Evolutionary conservation across 2,329 filamentous ascomycete genomes (phyloP).

Genomic region (Plenodomus lindquistii): DNA sequence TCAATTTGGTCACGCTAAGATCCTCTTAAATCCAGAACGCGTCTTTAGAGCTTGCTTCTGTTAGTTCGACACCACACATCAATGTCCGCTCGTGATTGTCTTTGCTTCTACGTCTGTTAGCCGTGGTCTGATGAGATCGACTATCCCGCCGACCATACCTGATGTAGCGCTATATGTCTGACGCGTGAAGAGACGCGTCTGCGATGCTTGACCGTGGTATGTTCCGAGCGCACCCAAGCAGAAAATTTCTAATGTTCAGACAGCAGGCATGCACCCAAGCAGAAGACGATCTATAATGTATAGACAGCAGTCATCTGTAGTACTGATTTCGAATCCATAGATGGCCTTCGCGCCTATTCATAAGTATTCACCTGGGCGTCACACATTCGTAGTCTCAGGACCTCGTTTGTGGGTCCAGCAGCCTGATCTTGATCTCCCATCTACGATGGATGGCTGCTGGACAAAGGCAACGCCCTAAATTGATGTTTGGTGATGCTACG

Average conservation of each 20-base stretch:
- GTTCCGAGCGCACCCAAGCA: neutral
- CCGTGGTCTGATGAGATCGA: too few relatives aligned
- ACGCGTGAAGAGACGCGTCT: neutral
- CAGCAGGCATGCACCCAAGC: neutral
- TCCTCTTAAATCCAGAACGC: too few relatives aligned
- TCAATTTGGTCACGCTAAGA: too few relatives aligned
- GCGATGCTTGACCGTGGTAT: neutral
- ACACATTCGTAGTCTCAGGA: conserved; percentile 27
- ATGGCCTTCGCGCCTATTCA: too few relatives aligned
- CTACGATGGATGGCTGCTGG: conserved; percentile 34
- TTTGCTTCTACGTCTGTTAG: too few relatives aligned
- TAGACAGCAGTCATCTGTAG: too few relatives aligned
- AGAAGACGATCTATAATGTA: too few relatives aligned
- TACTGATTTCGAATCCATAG: too few relatives aligned
- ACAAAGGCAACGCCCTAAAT: conserved; percentile 44
- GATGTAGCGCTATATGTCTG: too few relatives aligned
- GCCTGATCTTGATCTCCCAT: conserved; percentile 23
- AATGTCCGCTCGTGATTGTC: too few relatives aligned
- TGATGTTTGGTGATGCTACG: conserved; percentile 15
- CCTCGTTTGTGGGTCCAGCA: conserved; percentile 38
- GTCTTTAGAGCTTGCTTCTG: neutral
- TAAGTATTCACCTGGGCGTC: conserved; percentile 21
- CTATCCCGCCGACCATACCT: too few relatives aligned
- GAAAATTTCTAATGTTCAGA: neutral
- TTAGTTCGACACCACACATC: too few relatives aligned